Percentiles rank a stretch among this genome's conserved stretches.
phyloP scores from a whole-genome alignment of 148 eudicot species.

The Camellia granthamiana region DNA sequence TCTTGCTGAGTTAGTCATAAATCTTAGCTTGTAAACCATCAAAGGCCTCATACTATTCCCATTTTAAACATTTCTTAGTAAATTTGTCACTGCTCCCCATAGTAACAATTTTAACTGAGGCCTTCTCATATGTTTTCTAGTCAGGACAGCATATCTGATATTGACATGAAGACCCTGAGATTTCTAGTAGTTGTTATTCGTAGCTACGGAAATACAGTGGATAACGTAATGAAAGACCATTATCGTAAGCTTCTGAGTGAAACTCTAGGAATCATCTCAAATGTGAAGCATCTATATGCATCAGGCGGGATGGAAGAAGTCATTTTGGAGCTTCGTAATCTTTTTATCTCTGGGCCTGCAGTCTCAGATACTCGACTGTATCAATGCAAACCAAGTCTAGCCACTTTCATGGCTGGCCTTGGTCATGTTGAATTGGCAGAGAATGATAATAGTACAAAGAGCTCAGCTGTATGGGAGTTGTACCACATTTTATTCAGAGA shows the following conservation, averaged over 20 bases:
- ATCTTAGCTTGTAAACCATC: background rate
- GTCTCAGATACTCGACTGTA: slow-evolving; percentile 38
- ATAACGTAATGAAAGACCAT: slow-evolving; percentile 36
- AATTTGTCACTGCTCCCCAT: slow-evolving; percentile 9
- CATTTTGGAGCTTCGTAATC: slow-evolving; percentile 62
- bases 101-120: slow-evolving; percentile 2
- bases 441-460: slow-evolving; percentile 41
- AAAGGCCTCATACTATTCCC: background rate
- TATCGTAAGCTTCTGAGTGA: slow-evolving; percentile 61
- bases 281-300: slow-evolving; percentile 54
- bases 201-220: slow-evolving; percentile 37
- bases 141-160: slow-evolving; percentile 51
- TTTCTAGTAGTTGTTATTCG: slow-evolving; percentile 52
- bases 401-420: slow-evolving; percentile 77
- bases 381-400: slow-evolving; percentile 72
- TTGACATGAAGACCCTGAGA: slow-evolving; percentile 53
- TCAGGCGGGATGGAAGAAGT: slow-evolving; percentile 64
- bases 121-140: slow-evolving; percentile 33
- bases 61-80: background rate
- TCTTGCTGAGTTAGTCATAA: background rate
- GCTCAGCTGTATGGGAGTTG: slow-evolving; percentile 58
- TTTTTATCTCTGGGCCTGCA: slow-evolving; percentile 49
- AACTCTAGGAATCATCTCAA: slow-evolving; percentile 56
- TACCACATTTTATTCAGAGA: slow-evolving; percentile 80
- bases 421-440: slow-evolving; percentile 59